These are phyloP conservation scores for Trametes hirsuta DNA, from an alignment of 1,284 basidiomycete genomes.

Conservation along the genomic window DNA sequence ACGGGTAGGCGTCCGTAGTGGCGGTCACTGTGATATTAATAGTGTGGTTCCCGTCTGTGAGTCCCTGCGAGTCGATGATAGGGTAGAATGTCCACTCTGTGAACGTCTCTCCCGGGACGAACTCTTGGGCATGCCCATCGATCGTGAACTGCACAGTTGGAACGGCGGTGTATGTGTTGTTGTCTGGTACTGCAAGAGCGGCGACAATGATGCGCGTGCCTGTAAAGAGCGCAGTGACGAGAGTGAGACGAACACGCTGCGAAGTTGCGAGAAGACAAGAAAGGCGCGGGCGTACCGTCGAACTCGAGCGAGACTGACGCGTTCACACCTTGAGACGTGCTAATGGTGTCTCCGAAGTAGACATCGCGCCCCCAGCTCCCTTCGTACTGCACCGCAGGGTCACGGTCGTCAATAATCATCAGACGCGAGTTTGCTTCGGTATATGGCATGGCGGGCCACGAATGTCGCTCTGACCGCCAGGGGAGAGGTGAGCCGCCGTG, in stretches of 20 bases:
- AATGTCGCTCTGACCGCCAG: background rate
- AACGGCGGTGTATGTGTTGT: background rate
- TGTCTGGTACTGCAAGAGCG: background rate
- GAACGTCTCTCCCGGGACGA: background rate
- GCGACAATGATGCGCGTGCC: conserved; percentile 8
- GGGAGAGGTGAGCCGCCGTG: background rate
- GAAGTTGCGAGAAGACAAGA: background rate
- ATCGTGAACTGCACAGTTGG: conserved; percentile 7
- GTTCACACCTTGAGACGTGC: background rate
- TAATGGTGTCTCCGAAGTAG: background rate
- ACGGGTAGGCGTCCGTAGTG: background rate
- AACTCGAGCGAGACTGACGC: conserved; percentile 6
- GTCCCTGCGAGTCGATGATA: conserved; percentile 6
- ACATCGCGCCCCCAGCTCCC: background rate
- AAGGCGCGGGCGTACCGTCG: background rate
- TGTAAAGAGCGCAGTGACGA: background rate
- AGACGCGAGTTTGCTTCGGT: conserved; percentile 5
- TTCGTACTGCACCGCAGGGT: conserved; percentile 4
- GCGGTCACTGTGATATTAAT: conserved; percentile 6
- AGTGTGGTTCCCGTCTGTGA: conserved; percentile 4
- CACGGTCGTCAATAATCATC: conserved; percentile 11
- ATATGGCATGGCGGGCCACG: background rate
- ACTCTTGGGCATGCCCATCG: background rate
- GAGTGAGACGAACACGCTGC: background rate
- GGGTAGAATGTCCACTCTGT: conserved; percentile 5